Evolutionary conservation across 495 filamentous ascomycete species (phyloP), one percentile per base, ranked within the genome.

Genomic region (Hypomontagnella monticulosa): DNA sequence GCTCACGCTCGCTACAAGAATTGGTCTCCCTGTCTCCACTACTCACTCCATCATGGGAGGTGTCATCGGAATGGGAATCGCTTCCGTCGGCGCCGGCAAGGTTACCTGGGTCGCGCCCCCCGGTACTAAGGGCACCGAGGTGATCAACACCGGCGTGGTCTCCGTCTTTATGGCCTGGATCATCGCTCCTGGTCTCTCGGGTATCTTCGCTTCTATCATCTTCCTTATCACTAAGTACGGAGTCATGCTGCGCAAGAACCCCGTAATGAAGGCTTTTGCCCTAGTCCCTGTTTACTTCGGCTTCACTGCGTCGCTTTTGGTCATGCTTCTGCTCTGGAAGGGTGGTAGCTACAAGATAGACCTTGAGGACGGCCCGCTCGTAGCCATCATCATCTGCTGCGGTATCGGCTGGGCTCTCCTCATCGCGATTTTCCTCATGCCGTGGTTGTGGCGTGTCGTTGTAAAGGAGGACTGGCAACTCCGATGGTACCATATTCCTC

Each of bases 1-100:
- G 80, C 78, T 90, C 37, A 83, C 84, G 14, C 41, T 86, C 34
- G 81, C 84, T 33, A 89, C 87, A n/a, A 67, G 61, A 19, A 57
- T 84, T 54, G 85, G 85, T 53, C 74, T 85, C 37, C 86, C 83
- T 1, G 86, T 89, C 36, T 88, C 86, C 0, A 87, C 88, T 4
- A 91, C 88, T 1, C 85, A 90, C 73, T 87, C 86, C 16, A 81
- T 89, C 51, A 79, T 89, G 57, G 83, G 84, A 58, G 86, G 85
- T 49, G 75, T 91, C 36, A 77, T 87, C 52, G 88, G 87, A 61
- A 84, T 89, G 65, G 87, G 87, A 30, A 79, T 89, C 63, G 87
- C 87, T 0, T 69, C 84, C 11, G 71, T 85, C 43, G 83, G 85
- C n/a, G 69, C 75, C 15, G 70, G 70, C 3, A 72, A 85, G 8